phyloP scores from a whole-genome alignment of 768 basidiomycete genomes.

The Kwoniella dejecticola region DNA sequence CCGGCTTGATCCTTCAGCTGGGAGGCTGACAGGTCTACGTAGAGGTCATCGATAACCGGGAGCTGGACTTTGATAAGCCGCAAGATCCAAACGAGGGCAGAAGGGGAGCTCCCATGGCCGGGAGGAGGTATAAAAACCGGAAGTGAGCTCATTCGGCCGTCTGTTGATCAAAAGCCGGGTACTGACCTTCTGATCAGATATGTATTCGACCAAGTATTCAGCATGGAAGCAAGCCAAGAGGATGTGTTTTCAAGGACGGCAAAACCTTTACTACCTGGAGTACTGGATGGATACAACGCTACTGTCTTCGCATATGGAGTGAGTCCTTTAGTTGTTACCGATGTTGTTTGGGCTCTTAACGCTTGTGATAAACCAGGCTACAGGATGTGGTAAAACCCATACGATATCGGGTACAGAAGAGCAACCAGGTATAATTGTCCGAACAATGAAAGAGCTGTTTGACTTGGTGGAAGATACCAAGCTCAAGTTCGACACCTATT shows the following conservation, averaged over 20 bases:
- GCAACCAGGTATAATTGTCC: constrained; percentile 92
- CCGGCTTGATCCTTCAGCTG: constrained; percentile 62
- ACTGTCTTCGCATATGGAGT: constrained; percentile 99
- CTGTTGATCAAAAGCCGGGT: not conserved
- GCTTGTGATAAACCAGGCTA: constrained; percentile 67
- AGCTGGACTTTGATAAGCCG: constrained; percentile 93
- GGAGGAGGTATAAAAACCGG: constrained; percentile 93
- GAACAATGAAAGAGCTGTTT: constrained; percentile 96
- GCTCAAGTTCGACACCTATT: constrained; percentile 81
- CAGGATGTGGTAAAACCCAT: constrained; percentile 99
- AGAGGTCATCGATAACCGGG: constrained; percentile 90
- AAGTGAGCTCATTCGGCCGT: constrained; percentile 56
- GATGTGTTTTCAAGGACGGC: constrained; percentile 86
- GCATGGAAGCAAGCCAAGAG: constrained; percentile 74
- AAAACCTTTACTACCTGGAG: constrained; percentile 71
- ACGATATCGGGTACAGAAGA: constrained; percentile 89
- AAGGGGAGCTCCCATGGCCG: constrained; percentile 53
- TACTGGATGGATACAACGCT: constrained; percentile 93
- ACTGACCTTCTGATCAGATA: constrained; percentile 58
- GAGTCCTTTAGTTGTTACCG: constrained; percentile 53
- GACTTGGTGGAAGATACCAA: constrained; percentile 82
- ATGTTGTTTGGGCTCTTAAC: not conserved
- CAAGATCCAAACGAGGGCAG: constrained; percentile 65
- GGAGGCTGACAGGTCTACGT: constrained; percentile 58
- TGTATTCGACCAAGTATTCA: constrained; percentile 94